Evolutionary conservation across 371 early-diverging fungal species (phyloP).

Genomic region (Mortierella sp.): DNA sequence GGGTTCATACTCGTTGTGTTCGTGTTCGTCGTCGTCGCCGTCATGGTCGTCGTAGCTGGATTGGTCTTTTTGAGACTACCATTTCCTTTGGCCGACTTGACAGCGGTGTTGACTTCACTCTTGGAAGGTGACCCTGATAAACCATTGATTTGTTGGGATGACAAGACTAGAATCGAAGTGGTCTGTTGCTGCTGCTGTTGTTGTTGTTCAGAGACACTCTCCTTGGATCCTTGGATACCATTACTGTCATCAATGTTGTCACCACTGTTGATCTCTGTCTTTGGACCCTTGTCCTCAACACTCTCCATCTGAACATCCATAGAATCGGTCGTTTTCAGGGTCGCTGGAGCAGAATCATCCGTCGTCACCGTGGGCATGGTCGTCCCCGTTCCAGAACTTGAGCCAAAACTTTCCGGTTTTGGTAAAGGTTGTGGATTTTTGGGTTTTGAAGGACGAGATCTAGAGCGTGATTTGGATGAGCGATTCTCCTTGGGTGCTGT

Average conservation of each 20-base stretch:
- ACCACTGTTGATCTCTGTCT: neutral
- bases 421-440: neutral
- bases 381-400: neutral
- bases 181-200: neutral
- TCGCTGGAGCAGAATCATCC: neutral
- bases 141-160: neutral
- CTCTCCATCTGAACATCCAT: slow-evolving; percentile 1
- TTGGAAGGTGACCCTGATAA: neutral
- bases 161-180: neutral
- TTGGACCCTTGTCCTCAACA: neutral
- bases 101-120: neutral
- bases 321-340: neutral
- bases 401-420: neutral
- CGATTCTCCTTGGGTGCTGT: neutral
- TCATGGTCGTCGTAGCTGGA: neutral
- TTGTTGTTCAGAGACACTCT: neutral
- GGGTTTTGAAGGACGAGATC: neutral
- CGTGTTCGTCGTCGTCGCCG: too few species aligned
- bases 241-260: neutral
- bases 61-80: neutral
- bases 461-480: neutral
- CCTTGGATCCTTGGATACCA: too few species aligned
- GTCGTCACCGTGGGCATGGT: slow-evolving; percentile 3
- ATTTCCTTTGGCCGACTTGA: slow-evolving; percentile 13
- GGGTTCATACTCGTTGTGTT: neutral